phyloP scores from a whole-genome alignment of 495 filamentous ascomycete genomes.

The Daldinia loculata region DNA sequence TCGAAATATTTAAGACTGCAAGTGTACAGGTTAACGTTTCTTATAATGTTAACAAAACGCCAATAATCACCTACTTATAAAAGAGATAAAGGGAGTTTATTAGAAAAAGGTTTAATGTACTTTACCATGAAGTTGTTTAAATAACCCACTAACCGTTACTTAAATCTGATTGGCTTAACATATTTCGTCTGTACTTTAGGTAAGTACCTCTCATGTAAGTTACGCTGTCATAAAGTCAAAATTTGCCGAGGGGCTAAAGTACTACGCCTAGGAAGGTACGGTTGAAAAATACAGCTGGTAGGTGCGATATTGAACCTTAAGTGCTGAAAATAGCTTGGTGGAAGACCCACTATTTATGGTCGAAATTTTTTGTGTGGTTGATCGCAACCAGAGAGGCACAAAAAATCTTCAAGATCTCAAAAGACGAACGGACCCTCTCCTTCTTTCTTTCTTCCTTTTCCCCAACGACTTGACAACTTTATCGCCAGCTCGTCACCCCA shows the following conservation, averaged over 20 bases:
- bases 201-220: background rate
- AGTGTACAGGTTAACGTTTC: too few species aligned
- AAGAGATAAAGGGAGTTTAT: background rate
- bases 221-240: background rate
- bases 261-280: background rate
- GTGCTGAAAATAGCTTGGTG: slow-evolving; percentile 11
- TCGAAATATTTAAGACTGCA: too few species aligned
- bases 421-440: slow-evolving; percentile 37
- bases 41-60: too few species aligned
- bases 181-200: slow-evolving; percentile 20
- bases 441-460: slow-evolving; percentile 31
- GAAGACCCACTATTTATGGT: slow-evolving; percentile 28
- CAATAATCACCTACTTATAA: too few species aligned
- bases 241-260: slow-evolving; percentile 24
- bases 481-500: slow-evolving; percentile 47
- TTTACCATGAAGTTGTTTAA: too few species aligned
- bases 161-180: slow-evolving; percentile 23
- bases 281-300: slow-evolving; percentile 1
- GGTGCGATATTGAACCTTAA: slow-evolving; percentile 12
- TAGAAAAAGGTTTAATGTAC: too few species aligned
- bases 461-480: slow-evolving; percentile 49
- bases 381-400: slow-evolving; percentile 49
- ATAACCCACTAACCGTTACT: background rate
- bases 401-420: slow-evolving; percentile 47
- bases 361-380: slow-evolving; percentile 45